Conservation (phyloP, 495 filamentous ascomycete species). For the Mycothermus thermophilus region DNA sequence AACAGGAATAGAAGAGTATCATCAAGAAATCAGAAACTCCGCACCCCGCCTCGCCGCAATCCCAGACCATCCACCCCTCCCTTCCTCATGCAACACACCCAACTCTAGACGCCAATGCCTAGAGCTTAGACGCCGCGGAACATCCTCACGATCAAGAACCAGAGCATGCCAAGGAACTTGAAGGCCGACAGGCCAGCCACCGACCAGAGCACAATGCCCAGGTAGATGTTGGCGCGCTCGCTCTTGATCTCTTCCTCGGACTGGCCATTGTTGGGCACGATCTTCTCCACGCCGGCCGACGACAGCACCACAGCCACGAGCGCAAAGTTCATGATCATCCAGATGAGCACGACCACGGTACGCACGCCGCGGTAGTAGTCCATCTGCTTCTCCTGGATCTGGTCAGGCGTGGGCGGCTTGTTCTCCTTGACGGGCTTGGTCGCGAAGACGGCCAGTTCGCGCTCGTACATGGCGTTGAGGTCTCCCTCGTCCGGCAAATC, state of each 20-base stretch:
- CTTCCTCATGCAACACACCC: background rate
- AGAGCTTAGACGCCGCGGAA: conserved; percentile 48
- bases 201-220: conserved; percentile 81
- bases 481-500: conserved; percentile 70
- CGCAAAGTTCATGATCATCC: conserved; percentile 94
- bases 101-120: background rate
- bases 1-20: too few species aligned
- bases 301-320: conserved; percentile 79
- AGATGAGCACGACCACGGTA: conserved; percentile 77
- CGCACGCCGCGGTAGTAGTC: conserved; percentile 98
- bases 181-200: conserved; percentile 79
- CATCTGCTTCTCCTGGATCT: conserved; percentile 67
- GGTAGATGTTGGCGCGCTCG: conserved; percentile 57
- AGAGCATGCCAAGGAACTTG: conserved; percentile 80
- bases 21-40: too few species aligned
- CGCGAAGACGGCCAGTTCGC: conserved; percentile 62
- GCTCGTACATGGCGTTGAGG: conserved; percentile 87
- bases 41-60: background rate
- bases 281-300: conserved; percentile 61
- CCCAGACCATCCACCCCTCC: background rate
- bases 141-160: conserved; percentile 90
- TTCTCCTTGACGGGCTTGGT: conserved; percentile 54
- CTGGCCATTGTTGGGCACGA: conserved; percentile 29
- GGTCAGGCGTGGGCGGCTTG: conserved; percentile 42
- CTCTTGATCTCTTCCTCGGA: conserved; percentile 33